Evolutionary conservation across 2,329 filamentous ascomycete species (phyloP).

Genomic region (Paraphaeosphaeria sporulosa): DNA sequence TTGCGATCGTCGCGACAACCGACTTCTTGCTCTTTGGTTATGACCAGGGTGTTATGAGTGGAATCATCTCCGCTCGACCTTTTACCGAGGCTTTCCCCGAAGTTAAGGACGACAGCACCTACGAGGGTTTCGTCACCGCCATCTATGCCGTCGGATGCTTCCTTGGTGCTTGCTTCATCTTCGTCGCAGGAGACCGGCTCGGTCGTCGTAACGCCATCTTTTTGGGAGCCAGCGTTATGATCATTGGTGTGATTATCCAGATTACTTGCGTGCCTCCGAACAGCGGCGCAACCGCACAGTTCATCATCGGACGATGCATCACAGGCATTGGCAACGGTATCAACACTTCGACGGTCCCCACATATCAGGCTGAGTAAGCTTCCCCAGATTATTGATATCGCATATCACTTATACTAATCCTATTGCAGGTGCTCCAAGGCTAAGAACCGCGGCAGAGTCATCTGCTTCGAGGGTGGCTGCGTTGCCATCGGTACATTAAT

Average conservation of each 20-base stretch:
- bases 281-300: conserved; percentile 29
- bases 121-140: conserved; percentile 57
- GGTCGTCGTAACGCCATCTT: conserved; percentile 55
- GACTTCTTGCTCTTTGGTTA: conserved; percentile 60
- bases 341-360: conserved; percentile 23
- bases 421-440: conserved; percentile 4
- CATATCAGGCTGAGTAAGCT: conserved; percentile 19
- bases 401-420: background rate
- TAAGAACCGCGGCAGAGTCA: conserved; percentile 7
- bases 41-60: conserved; percentile 53
- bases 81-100: conserved; percentile 49
- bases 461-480: conserved; percentile 9
- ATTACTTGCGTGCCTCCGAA: conserved; percentile 37
- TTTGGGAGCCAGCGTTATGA: conserved; percentile 51
- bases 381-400: conserved; percentile 31
- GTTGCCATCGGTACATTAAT: conserved; percentile 10
- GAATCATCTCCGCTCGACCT: conserved; percentile 49
- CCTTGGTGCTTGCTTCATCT: conserved; percentile 50
- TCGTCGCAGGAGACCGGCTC: conserved; percentile 49
- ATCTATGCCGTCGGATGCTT: conserved; percentile 61
- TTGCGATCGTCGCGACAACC: background rate
- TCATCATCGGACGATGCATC: conserved; percentile 46
- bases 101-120: conserved; percentile 44
- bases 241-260: conserved; percentile 52
- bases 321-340: conserved; percentile 46